phyloP scores from a whole-genome alignment of 2,329 filamentous ascomycete species.

The Talaromyces sp. region DNA sequence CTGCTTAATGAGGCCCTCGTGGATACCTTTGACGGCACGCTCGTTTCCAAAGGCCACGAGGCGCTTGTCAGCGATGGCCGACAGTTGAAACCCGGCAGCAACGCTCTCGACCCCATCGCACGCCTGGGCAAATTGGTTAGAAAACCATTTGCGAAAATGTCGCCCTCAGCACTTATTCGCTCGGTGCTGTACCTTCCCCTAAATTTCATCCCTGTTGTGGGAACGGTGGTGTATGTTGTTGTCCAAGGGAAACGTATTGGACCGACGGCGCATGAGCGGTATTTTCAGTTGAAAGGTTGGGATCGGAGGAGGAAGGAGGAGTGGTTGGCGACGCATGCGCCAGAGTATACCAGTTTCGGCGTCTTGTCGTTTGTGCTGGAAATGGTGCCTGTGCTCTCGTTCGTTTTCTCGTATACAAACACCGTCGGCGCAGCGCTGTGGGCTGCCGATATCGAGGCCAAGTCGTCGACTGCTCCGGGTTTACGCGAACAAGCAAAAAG shows the following conservation, averaged over 20 bases:
- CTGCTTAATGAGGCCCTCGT: conserved; percentile 70
- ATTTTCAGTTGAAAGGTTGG: conserved; percentile 91
- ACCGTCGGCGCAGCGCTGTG: conserved; percentile 89
- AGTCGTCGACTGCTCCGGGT: conserved; percentile 23
- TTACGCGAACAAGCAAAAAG: conserved; percentile 27
- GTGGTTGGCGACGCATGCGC: conserved; percentile 66
- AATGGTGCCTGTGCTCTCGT: conserved; percentile 74
- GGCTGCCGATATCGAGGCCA: conserved; percentile 75
- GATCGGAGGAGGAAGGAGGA: conserved; percentile 57
- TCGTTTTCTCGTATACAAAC: conserved; percentile 87
- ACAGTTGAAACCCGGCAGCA: conserved; percentile 55
- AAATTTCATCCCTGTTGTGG: conserved; percentile 88
- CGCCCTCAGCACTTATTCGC: conserved; percentile 59
- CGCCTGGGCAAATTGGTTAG: conserved; percentile 54
- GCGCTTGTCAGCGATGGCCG: conserved; percentile 69
- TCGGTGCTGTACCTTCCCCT: conserved; percentile 84
- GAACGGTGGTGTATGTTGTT: conserved; percentile 73
- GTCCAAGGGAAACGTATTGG: conserved; percentile 62
- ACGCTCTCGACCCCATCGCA: conserved; percentile 44
- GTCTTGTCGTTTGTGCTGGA: conserved; percentile 78
- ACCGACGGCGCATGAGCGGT: conserved; percentile 57
- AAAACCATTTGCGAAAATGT: conserved; percentile 48
- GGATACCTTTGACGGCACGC: conserved; percentile 79
- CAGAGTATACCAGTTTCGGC: conserved; percentile 70
- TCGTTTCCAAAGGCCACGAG: conserved; percentile 51